Conservation (phyloP, 2,329 filamentous ascomycete species). For the Lomentospora prolificans region DNA sequence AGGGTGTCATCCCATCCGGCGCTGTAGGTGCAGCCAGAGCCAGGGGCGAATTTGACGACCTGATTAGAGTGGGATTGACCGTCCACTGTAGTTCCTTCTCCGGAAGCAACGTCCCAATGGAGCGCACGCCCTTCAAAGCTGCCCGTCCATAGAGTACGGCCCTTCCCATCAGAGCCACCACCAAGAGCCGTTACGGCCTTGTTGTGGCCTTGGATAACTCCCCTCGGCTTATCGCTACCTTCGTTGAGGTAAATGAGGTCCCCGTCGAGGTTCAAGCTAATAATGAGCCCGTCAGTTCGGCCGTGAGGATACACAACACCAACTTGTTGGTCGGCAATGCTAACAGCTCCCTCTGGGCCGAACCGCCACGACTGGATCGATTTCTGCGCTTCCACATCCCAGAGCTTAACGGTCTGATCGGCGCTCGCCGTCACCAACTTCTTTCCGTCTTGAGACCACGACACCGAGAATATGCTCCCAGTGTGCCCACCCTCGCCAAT, state of each 20-base stretch:
- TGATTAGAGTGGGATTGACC: constrained; percentile 81
- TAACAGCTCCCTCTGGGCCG: constrained; percentile 62
- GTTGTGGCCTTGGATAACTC: constrained; percentile 76
- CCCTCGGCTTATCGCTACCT: constrained; percentile 58
- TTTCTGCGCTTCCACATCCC: constrained; percentile 77
- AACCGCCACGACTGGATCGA: constrained; percentile 75
- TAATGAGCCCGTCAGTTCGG: constrained; percentile 74
- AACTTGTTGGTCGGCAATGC: constrained; percentile 78
- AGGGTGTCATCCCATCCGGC: constrained; percentile 93
- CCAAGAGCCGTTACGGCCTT: constrained; percentile 75
- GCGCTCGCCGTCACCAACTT: constrained; percentile 84
- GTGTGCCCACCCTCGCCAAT: constrained; percentile 81
- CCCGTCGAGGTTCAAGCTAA: constrained; percentile 79
- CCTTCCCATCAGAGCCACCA: constrained; percentile 35
- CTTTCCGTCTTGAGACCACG: constrained; percentile 81
- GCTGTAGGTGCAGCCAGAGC: constrained; percentile 60
- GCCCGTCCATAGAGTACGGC: constrained; percentile 69
- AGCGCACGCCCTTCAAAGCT: constrained; percentile 85
- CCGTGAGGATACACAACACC: constrained; percentile 84
- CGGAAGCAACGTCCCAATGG: constrained; percentile 68
- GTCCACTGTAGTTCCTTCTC: constrained; percentile 60
- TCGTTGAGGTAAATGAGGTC: constrained; percentile 82
- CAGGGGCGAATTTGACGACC: constrained; percentile 62
- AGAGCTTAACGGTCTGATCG: constrained; percentile 89
- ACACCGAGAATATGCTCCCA: constrained; percentile 85